Evolutionary conservation across 2,329 filamentous ascomycete species (phyloP).

Genomic region (Ploettnerulaceae sp.): DNA sequence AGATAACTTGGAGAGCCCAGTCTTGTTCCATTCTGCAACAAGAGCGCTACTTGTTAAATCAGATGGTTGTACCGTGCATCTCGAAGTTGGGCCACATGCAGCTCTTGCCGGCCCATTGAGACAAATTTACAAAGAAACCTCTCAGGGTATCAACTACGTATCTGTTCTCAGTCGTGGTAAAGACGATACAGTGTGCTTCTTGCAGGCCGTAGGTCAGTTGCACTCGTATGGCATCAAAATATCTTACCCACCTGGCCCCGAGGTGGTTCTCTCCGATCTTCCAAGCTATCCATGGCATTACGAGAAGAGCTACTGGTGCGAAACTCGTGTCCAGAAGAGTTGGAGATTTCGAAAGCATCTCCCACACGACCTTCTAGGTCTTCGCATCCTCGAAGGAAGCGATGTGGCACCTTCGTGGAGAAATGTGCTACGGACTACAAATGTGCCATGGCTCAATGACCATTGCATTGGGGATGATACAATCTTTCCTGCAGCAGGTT

Average conservation of each 20-base stretch:
- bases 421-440: slow-evolving; percentile 30
- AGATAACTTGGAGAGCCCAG: slow-evolving; percentile 15
- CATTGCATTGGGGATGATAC: slow-evolving; percentile 47
- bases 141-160: slow-evolving; percentile 7
- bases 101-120: slow-evolving; percentile 24
- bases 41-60: slow-evolving; percentile 6
- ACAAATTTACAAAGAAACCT: slow-evolving; percentile 14
- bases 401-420: slow-evolving; percentile 30
- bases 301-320: slow-evolving; percentile 38
- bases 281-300: slow-evolving; percentile 52
- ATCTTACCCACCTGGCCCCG: no score
- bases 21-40: slow-evolving; percentile 15
- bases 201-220: no score
- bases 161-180: slow-evolving; percentile 9
- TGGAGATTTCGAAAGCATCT: slow-evolving; percentile 39
- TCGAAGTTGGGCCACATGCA: slow-evolving; percentile 24
- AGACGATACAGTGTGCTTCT: no score
- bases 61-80: no score
- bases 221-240: no score
- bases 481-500: slow-evolving; percentile 40
- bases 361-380: slow-evolving; percentile 36
- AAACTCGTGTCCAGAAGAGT: background rate
- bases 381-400: slow-evolving; percentile 1
- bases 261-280: slow-evolving; percentile 40
- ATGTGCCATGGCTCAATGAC: slow-evolving; percentile 49